Percentiles rank a stretch among this genome's conserved stretches.
Conservation (phyloP, 2,329 filamentous ascomycete genomes). For the Fusarium domesticum region DNA sequence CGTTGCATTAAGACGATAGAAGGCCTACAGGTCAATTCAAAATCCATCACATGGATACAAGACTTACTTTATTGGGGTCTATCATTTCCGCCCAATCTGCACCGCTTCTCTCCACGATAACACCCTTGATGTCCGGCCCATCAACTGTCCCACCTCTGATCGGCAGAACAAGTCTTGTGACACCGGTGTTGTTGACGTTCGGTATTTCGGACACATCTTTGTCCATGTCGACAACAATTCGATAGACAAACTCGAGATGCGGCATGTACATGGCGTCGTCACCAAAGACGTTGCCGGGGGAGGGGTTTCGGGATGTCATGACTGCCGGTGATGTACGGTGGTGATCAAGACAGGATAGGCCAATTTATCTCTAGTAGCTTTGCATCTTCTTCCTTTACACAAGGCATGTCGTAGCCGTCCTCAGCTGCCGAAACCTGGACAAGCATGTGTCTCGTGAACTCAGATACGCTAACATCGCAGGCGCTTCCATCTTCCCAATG, state of each 20-base stretch:
- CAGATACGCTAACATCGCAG: not conserved
- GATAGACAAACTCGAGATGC: slow-evolving; percentile 21
- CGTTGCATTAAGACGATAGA: slow-evolving; percentile 13
- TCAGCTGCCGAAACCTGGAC: not conserved
- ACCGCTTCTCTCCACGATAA: slow-evolving; percentile 17
- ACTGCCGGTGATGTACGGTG: not conserved
- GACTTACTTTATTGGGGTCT: slow-evolving; percentile 13
- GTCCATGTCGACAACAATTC: slow-evolving; percentile 22
- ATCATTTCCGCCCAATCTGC: slow-evolving; percentile 21
- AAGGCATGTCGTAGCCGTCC: not conserved
- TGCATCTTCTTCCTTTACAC: no score
- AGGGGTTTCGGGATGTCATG: slow-evolving; percentile 1
- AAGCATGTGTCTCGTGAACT: no score
- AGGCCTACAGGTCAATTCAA: slow-evolving; percentile 2
- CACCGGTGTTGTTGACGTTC: slow-evolving; percentile 8
- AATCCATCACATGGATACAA: not conserved
- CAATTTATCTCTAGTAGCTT: not conserved
- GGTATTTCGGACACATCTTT: slow-evolving; percentile 14
- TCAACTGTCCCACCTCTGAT: slow-evolving; percentile 15
- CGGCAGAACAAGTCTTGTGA: slow-evolving; percentile 14
- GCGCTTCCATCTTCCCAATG: not conserved
- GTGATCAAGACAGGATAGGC: not conserved
- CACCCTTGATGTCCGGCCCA: slow-evolving; percentile 14
- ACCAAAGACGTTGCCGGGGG: slow-evolving; percentile 16
- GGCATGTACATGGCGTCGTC: slow-evolving; percentile 17